phyloP scores from a whole-genome alignment of 2,329 filamentous ascomycete species.

The Pseudogymnoascus sp. region DNA sequence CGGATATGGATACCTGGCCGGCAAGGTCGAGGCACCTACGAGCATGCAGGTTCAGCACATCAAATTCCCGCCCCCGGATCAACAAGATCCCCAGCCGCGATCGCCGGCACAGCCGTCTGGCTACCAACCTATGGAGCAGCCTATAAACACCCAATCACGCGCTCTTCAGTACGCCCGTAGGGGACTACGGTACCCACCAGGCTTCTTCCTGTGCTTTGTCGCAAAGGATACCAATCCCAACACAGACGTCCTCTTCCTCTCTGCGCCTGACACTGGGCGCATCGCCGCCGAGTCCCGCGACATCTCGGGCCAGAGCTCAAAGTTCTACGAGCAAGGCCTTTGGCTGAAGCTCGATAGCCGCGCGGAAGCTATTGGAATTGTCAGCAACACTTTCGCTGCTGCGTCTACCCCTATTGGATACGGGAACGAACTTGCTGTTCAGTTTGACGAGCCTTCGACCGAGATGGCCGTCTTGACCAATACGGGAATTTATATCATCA shows the following conservation, averaged over 20 bases:
- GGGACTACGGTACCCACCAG: slow-evolving; percentile 66
- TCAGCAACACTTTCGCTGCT: slow-evolving; percentile 66
- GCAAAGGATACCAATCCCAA: slow-evolving; percentile 51
- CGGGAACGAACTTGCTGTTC: slow-evolving; percentile 92
- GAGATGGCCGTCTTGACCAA: slow-evolving; percentile 91
- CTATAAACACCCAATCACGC: slow-evolving; percentile 35
- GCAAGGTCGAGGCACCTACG: slow-evolving; percentile 57
- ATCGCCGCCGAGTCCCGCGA: slow-evolving; percentile 53
- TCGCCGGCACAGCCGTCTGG: slow-evolving; percentile 22
- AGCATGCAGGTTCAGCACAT: slow-evolving; percentile 98
- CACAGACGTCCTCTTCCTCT: slow-evolving; percentile 68
- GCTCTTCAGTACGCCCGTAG: slow-evolving; percentile 43
- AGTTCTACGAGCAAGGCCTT: slow-evolving; percentile 70
- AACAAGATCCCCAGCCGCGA: slow-evolving; percentile 25
- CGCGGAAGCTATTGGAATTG: slow-evolving; percentile 71
- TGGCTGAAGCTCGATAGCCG: slow-evolving; percentile 70
- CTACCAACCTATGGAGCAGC: slow-evolving; percentile 19
- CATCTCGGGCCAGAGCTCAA: slow-evolving; percentile 19
- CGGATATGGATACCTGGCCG: slow-evolving; percentile 53
- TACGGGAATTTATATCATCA: slow-evolving; percentile 78
- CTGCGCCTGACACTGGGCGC: slow-evolving; percentile 80
- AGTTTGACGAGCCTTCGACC: slow-evolving; percentile 74
- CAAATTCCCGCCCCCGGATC: slow-evolving; percentile 70
- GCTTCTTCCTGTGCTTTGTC: slow-evolving; percentile 84
- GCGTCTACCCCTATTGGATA: slow-evolving; percentile 66